Percentiles rank a stretch among this genome's conserved stretches.
Conservation (phyloP, 257 asterid species). For the Primulina eburnea region DNA sequence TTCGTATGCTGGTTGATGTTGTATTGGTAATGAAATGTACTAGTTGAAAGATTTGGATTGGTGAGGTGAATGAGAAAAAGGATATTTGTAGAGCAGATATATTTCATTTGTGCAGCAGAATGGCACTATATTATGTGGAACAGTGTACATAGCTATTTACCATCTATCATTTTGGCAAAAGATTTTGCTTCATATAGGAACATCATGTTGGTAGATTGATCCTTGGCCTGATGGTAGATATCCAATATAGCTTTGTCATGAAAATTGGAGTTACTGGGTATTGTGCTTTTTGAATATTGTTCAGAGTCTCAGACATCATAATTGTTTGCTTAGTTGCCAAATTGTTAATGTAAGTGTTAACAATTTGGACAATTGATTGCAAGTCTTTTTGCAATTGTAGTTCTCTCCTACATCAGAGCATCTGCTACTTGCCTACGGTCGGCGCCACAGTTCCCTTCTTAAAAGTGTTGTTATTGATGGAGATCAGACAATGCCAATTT, state of each 20-base stretch:
- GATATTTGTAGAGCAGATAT: constrained; percentile 7
- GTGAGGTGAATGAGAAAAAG: constrained; percentile 5
- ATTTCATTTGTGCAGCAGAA: not conserved
- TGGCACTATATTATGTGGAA: not conserved
- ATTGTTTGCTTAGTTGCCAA: not conserved
- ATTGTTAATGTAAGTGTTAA: constrained; percentile 10
- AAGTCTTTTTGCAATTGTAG: constrained; percentile 45
- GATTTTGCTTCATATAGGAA: constrained; percentile 12
- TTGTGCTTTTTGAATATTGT: not conserved
- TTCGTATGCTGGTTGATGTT: constrained; percentile 4
- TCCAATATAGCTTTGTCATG: constrained; percentile 1
- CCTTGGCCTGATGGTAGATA: constrained; percentile 4
- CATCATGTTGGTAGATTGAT: constrained; percentile 11
- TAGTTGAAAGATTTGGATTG: constrained; percentile 3
- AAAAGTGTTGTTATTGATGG: constrained; percentile 91
- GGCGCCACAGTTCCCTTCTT: constrained; percentile 92
- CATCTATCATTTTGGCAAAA: not conserved
- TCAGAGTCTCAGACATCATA: constrained; percentile 17
- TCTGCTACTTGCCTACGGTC: constrained; percentile 89
- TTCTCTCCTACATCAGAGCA: constrained; percentile 96
- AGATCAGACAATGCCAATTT: constrained; percentile 71
- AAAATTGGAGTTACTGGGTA: constrained; percentile 11
- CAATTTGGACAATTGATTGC: constrained; percentile 14
- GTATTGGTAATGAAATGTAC: constrained; percentile 5
- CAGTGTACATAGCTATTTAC: not conserved